Base-by-base conservation (phyloP, 1,139 yeast genomes). In the Zygotorulaspora mrakii region DNA sequence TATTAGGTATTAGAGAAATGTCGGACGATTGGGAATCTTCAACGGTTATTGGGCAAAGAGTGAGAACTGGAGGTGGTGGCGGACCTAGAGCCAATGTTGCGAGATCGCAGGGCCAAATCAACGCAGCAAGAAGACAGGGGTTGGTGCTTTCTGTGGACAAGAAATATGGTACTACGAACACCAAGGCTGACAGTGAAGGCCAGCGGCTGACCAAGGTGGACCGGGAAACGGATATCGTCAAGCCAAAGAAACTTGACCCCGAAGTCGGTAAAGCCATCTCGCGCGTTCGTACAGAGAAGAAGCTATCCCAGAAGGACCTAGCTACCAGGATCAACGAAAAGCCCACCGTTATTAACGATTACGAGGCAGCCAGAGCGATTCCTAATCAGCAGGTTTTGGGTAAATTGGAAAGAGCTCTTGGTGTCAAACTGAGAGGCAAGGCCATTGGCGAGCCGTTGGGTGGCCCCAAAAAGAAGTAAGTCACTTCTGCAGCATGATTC, bases 291-390 rank as follows among this genome's bases (percentile, higher is more conserved):
- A 83, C 80, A 59, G 96, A 86, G 49, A 88, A 88, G 76, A 77
- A 78, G 57, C 64, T 88, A 60, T 84, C 96, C 8, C 98, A 91
- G 68, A 91, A 91, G 74, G 98, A 91, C 55, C 75, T 91, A 59
- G 98, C 98, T 55, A 87, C 96, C 48, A 84, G 82, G 65, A 77
- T 91, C 61, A 89, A 88, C 65, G 98, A 91, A 70, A 91, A 91
- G 72, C 96, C 97, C 45, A 87, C 83, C 52, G 86, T 91, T 46
- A 81, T 91, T 59, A 89, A 88, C 68, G 98, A 91, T 62, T 91
- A 91, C 68, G 98, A 91, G 70, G 88, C 95, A 41, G 97, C 96
- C 44, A 79, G 95, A 64, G 98, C 96, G 39, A 79, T 85, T 51
- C 98, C 98, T 45, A 89, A 86, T 71, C 98, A 94, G 71, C 97